A percentile compares a stretch with the other conserved stretches of the same genome.
Evolutionary conservation across 768 basidiomycete genomes (phyloP).

Genomic region (Lepiota brunneoincarnata): DNA sequence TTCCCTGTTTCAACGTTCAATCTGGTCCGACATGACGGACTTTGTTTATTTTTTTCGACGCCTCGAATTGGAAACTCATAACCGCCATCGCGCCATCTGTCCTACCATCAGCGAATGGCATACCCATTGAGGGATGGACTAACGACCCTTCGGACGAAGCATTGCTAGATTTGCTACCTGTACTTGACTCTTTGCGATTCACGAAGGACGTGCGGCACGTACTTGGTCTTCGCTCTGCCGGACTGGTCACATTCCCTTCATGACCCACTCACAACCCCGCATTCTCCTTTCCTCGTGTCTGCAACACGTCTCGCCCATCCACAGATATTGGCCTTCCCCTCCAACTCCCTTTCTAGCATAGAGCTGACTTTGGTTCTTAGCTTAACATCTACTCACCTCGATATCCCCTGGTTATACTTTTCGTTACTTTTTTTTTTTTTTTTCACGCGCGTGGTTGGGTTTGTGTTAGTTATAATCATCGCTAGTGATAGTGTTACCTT

Average conservation of each 20-base stretch:
- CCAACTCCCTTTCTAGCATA: neutral
- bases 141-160: conserved; percentile 97
- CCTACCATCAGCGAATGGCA: conserved; percentile 77
- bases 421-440: neutral
- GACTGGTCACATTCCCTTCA: conserved; percentile 25
- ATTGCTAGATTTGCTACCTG: conserved; percentile 89
- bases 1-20: neutral
- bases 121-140: conserved; percentile 99
- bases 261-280: conserved; percentile 16
- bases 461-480: neutral
- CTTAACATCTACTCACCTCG: neutral
- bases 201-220: conserved; percentile 93
- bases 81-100: neutral
- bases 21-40: conserved; percentile 1
- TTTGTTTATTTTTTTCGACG: conserved; percentile 5
- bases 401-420: neutral
- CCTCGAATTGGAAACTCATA: neutral
- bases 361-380: neutral
- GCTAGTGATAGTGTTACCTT: neutral
- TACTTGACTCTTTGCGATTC: conserved; percentile 94
- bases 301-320: conserved; percentile 4
- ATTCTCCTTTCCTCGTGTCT: neutral
- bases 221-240: conserved; percentile 63
- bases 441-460: neutral
- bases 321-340: too few relatives aligned